These are phyloP conservation scores for Botrytis pseudocinerea DNA, from an alignment of 2,329 filamentous ascomycete species.

Conservation along the genomic window DNA sequence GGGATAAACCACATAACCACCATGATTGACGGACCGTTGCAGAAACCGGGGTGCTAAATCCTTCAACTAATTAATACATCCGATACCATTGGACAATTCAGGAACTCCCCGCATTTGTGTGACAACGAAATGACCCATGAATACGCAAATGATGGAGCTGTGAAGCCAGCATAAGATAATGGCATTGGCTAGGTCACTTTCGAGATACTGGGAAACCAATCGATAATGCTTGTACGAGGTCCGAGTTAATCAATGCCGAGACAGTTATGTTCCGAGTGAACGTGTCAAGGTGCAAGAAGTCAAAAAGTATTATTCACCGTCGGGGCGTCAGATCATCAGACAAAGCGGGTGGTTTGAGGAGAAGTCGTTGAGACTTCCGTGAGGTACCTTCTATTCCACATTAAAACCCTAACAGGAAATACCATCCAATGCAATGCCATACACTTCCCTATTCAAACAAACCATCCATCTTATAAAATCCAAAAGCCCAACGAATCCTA, in stretches of 20 bases:
- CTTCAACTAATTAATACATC: neutral
- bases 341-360: neutral
- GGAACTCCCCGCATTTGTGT: neutral
- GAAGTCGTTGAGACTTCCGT: neutral
- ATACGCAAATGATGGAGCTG: neutral
- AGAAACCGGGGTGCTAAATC: neutral
- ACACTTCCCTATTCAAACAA: neutral
- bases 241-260: neutral
- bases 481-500: neutral
- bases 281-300: neutral
- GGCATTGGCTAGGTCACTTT: neutral
- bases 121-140: neutral
- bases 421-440: slow-evolving; percentile 1
- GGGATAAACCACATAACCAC: neutral
- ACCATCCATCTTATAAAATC: neutral
- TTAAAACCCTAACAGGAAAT: neutral
- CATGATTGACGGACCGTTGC: neutral
- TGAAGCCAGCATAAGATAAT: neutral
- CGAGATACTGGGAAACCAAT: neutral
- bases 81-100: neutral
- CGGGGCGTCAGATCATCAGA: neutral
- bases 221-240: neutral
- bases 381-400: neutral
- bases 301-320: neutral
- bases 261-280: neutral